A percentile compares a stretch with the other conserved stretches of the same genome.
Evolutionary conservation across 2,329 filamentous ascomycete species (phyloP).

Genomic region (Arthrobotrys musiformis): DNA sequence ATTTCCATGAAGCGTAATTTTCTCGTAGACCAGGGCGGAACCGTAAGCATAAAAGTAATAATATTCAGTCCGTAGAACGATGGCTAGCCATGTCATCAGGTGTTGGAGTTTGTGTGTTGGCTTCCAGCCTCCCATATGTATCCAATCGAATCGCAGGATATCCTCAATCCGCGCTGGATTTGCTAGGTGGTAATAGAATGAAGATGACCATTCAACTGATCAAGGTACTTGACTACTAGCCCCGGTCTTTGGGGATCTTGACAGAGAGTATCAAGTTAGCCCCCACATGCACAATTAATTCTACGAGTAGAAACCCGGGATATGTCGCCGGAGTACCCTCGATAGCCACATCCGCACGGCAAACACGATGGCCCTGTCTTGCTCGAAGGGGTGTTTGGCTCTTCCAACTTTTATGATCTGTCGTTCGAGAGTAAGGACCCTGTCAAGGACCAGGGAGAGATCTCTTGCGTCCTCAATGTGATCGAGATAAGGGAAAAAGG

Average conservation of each 20-base stretch:
- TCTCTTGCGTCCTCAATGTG: background rate
- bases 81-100: too few species aligned
- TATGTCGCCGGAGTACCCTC: background rate
- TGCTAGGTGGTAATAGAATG: too few species aligned
- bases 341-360: slow-evolving; percentile 11
- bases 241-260: background rate
- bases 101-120: too few species aligned
- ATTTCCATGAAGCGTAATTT: too few species aligned
- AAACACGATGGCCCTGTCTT: background rate
- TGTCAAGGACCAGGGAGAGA: slow-evolving; percentile 10
- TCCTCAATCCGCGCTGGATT: too few species aligned
- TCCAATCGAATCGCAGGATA: too few species aligned
- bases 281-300: background rate
- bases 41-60: too few species aligned
- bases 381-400: background rate
- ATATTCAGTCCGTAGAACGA: too few species aligned
- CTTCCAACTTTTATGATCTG: slow-evolving; percentile 17
- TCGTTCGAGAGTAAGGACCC: slow-evolving; percentile 4
- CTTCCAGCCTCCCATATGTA: too few species aligned
- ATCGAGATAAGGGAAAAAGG: slow-evolving; percentile 37
- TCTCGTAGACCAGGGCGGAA: background rate
- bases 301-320: background rate
- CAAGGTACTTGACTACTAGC: too few species aligned
- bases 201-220: background rate
- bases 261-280: background rate